Evolutionary conservation across 805 yeast genomes (phyloP), one percentile per base, ranked within the genome.

Genomic region (Wickerhamomyces subpelliculosus): DNA sequence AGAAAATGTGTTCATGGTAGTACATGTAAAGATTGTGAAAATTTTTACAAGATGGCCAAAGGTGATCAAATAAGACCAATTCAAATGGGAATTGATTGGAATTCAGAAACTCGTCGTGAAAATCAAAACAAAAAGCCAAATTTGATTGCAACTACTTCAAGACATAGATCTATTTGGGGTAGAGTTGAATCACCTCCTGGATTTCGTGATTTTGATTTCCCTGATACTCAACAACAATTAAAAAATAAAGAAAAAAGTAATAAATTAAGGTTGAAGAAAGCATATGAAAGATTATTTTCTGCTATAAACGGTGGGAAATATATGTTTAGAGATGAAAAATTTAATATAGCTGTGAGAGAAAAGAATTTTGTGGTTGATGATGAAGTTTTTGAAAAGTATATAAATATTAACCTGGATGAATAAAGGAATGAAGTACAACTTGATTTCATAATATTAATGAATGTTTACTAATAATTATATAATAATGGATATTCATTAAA

Each of bases 201-300:
- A 1, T 76, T 69, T 55, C 78, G 74, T 44, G 56, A 75, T 28
- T 62, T 77, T 19, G 84, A 75, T 37, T 77, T 80, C 44, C 82
- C 84, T 0, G 60, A 58, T 5, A 72, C 82, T 0, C 83, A 75
- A 42, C 76, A 78, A 46, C 53, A 60, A 11, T 48, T 37, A 2
- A 58, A 51, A 31, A 75, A 68, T 40, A 65, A 63, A 44, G 41
- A 42, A 14, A 55, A 58, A 38, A 56, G 67, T 5, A 57, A 59
- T 18, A 40, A 43, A 37, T 49, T 68, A 16, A 54, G 67, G 4
- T 48, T 52, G 29, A 53, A 60, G 25, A 68, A 62, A 32, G 73
- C 76, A 0, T 55, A 65, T 34, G 60, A 63, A 19, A 55, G 81
- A 36, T 57, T 76, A 19, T 52, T 60, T 25, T 67, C 67, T 35